phyloP scores from a whole-genome alignment of 371 early-diverging fungal species.

The Rhizopus microsporus region DNA sequence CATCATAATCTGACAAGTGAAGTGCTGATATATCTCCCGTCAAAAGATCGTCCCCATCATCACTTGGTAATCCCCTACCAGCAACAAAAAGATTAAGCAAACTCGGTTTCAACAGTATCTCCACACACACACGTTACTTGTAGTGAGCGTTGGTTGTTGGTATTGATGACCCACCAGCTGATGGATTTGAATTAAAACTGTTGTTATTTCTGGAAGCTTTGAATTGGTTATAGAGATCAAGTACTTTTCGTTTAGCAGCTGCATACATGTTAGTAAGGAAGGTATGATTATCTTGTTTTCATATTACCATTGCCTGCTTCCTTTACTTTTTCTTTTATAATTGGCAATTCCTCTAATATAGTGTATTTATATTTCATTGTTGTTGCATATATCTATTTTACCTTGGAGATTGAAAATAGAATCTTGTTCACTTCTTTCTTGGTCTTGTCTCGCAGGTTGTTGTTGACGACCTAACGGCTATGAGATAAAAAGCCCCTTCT shows the following conservation, averaged over 20 bases:
- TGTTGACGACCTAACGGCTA: slow-evolving; percentile 1
- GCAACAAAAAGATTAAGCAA: background rate
- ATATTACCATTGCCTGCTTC: slow-evolving; percentile 50
- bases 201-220: slow-evolving; percentile 33
- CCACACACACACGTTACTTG: slow-evolving; percentile 18
- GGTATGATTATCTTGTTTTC: background rate
- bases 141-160: slow-evolving; percentile 51
- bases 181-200: slow-evolving; percentile 5
- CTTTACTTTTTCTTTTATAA: slow-evolving; percentile 51
- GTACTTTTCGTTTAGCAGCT: slow-evolving; percentile 55
- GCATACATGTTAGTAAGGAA: background rate
- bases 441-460: slow-evolving; percentile 8
- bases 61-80: slow-evolving; percentile 43
- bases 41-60: slow-evolving; percentile 48
- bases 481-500: background rate
- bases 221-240: slow-evolving; percentile 49
- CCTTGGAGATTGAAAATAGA: slow-evolving; percentile 47
- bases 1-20: slow-evolving; percentile 51
- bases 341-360: slow-evolving; percentile 43
- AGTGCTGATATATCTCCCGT: slow-evolving; percentile 53
- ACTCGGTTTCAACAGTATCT: background rate
- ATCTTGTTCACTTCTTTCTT: slow-evolving; percentile 25
- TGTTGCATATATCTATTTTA: slow-evolving; percentile 7
- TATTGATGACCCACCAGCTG: slow-evolving; percentile 22
- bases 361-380: background rate